These are phyloP conservation scores for Piromyces finnis DNA, from an alignment of 192 early-diverging fungal genomes.

Conservation along the genomic window DNA sequence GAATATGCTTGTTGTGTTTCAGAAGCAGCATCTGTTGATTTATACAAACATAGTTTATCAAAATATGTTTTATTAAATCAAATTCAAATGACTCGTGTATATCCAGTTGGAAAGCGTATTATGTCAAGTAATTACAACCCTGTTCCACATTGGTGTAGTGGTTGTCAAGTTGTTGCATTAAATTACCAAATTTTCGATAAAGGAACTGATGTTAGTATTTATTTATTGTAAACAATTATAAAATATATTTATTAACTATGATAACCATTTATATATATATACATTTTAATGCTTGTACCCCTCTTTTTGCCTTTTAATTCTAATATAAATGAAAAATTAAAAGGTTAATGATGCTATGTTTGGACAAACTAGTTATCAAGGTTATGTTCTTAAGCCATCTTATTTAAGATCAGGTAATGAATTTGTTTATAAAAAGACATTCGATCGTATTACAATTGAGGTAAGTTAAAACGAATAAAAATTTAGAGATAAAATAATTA, in stretches of 20 bases:
- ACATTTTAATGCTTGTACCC: too few species aligned
- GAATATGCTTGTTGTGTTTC: constrained; percentile 57
- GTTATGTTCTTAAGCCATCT: constrained; percentile 65
- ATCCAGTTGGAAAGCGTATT: constrained; percentile 61
- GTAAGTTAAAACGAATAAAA: background rate
- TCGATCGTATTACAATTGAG: background rate
- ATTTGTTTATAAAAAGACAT: background rate
- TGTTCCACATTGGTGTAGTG: constrained; percentile 56
- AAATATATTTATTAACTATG: too few species aligned
- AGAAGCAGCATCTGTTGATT: constrained; percentile 37
- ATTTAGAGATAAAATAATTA: too few species aligned
- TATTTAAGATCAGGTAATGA: constrained; percentile 9
- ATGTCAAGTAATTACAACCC: constrained; percentile 74
- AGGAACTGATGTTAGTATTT: constrained; percentile 6
- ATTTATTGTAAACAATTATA: too few species aligned
- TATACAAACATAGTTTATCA: constrained; percentile 22
- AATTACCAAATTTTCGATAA: constrained; percentile 65
- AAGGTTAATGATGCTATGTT: constrained; percentile 80
- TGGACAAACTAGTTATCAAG: constrained; percentile 39
- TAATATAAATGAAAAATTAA: too few species aligned
- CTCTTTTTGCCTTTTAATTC: too few species aligned
- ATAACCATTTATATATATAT: too few species aligned
- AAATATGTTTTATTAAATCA: constrained; percentile 38
- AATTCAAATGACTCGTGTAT: constrained; percentile 51
- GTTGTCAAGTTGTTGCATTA: constrained; percentile 73